These are phyloP conservation scores for Lentinula boryana DNA, from an alignment of 768 basidiomycete species.

Conservation along the genomic window DNA sequence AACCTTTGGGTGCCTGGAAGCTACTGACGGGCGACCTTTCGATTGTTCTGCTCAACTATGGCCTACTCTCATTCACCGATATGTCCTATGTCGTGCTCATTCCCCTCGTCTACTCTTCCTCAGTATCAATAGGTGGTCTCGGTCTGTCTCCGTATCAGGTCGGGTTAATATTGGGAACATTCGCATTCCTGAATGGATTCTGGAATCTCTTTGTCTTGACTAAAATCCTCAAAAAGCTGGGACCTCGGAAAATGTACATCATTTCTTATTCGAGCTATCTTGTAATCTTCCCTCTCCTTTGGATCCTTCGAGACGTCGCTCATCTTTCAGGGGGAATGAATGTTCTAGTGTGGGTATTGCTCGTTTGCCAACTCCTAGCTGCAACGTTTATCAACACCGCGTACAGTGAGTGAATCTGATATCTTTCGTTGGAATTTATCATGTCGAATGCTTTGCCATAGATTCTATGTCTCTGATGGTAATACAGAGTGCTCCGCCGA, in stretches of 20 bases:
- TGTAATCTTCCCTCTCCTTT: slow-evolving; percentile 13
- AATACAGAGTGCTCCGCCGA: slow-evolving; percentile 35
- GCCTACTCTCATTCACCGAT: slow-evolving; percentile 23
- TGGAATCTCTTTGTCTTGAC: slow-evolving; percentile 52
- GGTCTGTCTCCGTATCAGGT: slow-evolving; percentile 45
- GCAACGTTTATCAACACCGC: slow-evolving; percentile 23
- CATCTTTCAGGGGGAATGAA: slow-evolving; percentile 28
- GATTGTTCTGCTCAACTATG: slow-evolving; percentile 19
- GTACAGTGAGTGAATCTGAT: slow-evolving; percentile 25
- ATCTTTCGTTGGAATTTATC: not conserved
- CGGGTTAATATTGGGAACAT: slow-evolving; percentile 39
- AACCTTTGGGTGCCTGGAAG: slow-evolving; percentile 12
- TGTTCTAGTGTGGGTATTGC: slow-evolving; percentile 21
- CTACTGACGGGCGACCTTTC: slow-evolving; percentile 20
- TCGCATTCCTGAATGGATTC: slow-evolving; percentile 46
- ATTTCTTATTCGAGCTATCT: slow-evolving; percentile 22
- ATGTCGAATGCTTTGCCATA: slow-evolving; percentile 17
- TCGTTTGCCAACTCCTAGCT: slow-evolving; percentile 26
- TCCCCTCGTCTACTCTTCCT: slow-evolving; percentile 34
- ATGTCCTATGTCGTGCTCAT: slow-evolving; percentile 22
- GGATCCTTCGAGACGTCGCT: slow-evolving; percentile 16
- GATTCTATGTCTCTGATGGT: slow-evolving; percentile 41
- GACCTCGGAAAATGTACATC: slow-evolving; percentile 46
- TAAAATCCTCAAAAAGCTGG: slow-evolving; percentile 43
- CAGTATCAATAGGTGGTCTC: slow-evolving; percentile 44